Conservation (phyloP, 352 stramenopile genomes). For the Phytopythium boreale region DNA sequence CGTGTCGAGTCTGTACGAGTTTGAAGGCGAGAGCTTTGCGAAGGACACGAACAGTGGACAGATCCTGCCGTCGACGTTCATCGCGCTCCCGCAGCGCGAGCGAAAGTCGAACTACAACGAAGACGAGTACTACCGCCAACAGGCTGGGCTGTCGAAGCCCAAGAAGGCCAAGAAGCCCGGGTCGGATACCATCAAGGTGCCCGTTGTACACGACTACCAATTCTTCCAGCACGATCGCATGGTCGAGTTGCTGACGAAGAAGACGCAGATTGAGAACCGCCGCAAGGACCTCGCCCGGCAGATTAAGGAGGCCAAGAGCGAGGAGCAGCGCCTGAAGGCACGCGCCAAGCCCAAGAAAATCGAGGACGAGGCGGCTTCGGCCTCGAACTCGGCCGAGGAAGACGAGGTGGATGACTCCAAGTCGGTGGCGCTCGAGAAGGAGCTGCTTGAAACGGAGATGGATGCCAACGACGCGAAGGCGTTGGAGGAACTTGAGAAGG, state of each 20-base stretch:
- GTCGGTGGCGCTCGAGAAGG: constrained; percentile 70
- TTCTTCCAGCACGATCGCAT: constrained; percentile 93
- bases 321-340: constrained; percentile 77
- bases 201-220: constrained; percentile 94
- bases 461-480: constrained; percentile 59
- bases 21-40: constrained; percentile 86
- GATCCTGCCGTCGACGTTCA: constrained; percentile 89
- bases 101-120: constrained; percentile 95
- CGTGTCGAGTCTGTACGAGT: constrained; percentile 86
- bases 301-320: constrained; percentile 81
- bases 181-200: constrained; percentile 85
- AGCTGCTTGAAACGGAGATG: constrained; percentile 79
- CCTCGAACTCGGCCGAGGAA: constrained; percentile 64
- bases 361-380: constrained; percentile 36
- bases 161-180: constrained; percentile 89
- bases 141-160: constrained; percentile 72
- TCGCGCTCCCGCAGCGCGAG: constrained; percentile 79
- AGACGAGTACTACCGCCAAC: constrained; percentile 95
- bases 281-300: constrained; percentile 78
- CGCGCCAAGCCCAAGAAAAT: constrained; percentile 61
- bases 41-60: constrained; percentile 83
- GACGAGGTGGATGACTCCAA: constrained; percentile 46
- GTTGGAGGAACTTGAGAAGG: constrained; percentile 68
- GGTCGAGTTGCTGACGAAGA: constrained; percentile 82
- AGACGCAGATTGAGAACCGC: constrained; percentile 88